These are phyloP conservation scores for Phytophthora crassamura DNA, from an alignment of 352 stramenopile species.

Conservation along the genomic window DNA sequence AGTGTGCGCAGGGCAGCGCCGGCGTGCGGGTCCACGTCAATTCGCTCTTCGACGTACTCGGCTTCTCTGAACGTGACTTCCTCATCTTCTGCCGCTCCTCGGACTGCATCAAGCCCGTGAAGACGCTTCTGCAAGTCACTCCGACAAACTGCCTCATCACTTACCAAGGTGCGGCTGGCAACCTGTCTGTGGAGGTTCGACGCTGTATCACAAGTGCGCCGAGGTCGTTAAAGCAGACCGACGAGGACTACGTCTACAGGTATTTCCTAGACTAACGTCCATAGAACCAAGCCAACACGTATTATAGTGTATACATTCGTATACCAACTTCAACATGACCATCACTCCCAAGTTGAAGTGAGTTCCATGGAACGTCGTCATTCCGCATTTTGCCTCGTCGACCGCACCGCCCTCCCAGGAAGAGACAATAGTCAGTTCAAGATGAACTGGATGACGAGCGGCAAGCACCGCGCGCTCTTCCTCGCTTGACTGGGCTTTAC, in stretches of 20 bases:
- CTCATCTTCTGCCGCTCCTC: slow-evolving; percentile 34
- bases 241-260: slow-evolving; percentile 20
- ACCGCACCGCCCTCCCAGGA: too few species aligned
- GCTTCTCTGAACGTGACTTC: slow-evolving; percentile 31
- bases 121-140: slow-evolving; percentile 19
- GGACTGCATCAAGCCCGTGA: slow-evolving; percentile 26
- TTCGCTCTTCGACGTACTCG: slow-evolving; percentile 29
- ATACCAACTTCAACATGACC: slow-evolving; percentile 23
- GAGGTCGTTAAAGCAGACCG: slow-evolving; percentile 2
- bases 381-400: too few species aligned
- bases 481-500: too few species aligned
- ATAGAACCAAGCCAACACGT: background rate
- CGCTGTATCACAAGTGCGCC: slow-evolving; percentile 14
- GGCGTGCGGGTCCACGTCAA: slow-evolving; percentile 1
- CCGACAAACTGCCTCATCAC: slow-evolving; percentile 24
- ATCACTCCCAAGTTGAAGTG: slow-evolving; percentile 43
- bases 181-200: slow-evolving; percentile 22
- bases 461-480: too few species aligned
- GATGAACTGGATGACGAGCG: too few species aligned
- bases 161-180: slow-evolving; percentile 20
- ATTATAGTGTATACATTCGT: slow-evolving; percentile 4
- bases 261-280: slow-evolving; percentile 22
- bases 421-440: too few species aligned
- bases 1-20: slow-evolving; percentile 5
- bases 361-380: too few species aligned